Conservation (phyloP, 768 basidiomycete genomes). For the Kwoniella botswanensis region DNA sequence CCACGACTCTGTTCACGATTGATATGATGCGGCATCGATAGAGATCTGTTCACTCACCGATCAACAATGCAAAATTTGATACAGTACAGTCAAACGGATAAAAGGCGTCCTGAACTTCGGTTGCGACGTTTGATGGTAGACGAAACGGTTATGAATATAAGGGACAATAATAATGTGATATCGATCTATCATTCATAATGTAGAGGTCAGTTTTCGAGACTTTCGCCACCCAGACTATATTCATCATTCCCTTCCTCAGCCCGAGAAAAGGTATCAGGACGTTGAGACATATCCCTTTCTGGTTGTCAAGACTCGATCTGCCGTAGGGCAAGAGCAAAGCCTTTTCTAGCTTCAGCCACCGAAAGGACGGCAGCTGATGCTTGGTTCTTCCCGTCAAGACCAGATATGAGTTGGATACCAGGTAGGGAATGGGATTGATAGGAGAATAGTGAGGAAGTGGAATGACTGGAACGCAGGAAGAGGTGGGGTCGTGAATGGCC, state of each 20-base stretch:
- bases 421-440: neutral
- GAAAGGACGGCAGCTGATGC: neutral
- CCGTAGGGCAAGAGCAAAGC: neutral
- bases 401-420: neutral
- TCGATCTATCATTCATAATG: too few species aligned
- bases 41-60: neutral
- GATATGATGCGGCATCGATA: neutral
- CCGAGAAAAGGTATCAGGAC: neutral
- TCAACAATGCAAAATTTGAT: neutral
- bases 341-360: constrained; percentile 3
- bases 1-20: neutral
- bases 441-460: neutral
- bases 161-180: neutral
- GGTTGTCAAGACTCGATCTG: constrained; percentile 1
- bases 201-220: neutral
- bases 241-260: neutral
- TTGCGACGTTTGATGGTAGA: neutral
- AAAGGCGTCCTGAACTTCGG: neutral
- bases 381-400: neutral
- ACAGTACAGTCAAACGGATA: neutral
- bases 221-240: neutral
- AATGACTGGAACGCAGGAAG: neutral
- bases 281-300: constrained; percentile 3
- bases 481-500: neutral
- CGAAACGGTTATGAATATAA: constrained; percentile 5